These are phyloP conservation scores for Fragaria iinumae DNA, from an alignment of 306 rosid species.

Conservation along the genomic window DNA sequence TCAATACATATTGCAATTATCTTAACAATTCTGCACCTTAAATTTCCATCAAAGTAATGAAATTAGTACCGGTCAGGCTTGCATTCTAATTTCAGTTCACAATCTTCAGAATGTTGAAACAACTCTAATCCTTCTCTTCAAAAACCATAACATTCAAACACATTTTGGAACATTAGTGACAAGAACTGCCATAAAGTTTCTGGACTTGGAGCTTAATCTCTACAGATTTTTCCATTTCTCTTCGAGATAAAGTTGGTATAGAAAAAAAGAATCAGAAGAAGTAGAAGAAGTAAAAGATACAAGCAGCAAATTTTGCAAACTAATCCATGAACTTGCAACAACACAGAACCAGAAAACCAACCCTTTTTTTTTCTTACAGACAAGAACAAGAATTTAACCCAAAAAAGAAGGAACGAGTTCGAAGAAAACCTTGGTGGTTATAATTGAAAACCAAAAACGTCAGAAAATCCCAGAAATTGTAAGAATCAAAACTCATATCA, in stretches of 20 bases:
- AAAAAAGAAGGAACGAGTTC: background rate
- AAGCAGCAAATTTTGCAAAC: background rate
- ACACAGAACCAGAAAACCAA: background rate
- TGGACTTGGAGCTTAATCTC: background rate
- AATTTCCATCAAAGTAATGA: background rate
- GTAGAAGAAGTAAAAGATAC: background rate
- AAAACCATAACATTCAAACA: background rate
- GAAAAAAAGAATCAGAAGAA: background rate
- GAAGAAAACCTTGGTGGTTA: background rate
- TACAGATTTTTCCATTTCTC: background rate
- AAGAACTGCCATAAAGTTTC: background rate
- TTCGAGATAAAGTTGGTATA: background rate
- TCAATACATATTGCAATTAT: background rate
- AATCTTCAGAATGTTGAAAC: background rate
- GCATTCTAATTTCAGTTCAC: background rate
- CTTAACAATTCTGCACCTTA: background rate
- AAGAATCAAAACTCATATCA: background rate
- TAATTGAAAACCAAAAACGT: background rate
- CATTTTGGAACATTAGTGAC: background rate
- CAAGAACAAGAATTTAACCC: background rate
- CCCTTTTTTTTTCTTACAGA: background rate
- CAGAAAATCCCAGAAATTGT: constrained; percentile 12
- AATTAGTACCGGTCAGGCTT: background rate
- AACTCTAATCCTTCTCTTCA: constrained; percentile 6
- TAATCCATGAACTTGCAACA: background rate